Conservation (phyloP, 2,329 filamentous ascomycete species). For the Pestalotiopsis sp. region DNA sequence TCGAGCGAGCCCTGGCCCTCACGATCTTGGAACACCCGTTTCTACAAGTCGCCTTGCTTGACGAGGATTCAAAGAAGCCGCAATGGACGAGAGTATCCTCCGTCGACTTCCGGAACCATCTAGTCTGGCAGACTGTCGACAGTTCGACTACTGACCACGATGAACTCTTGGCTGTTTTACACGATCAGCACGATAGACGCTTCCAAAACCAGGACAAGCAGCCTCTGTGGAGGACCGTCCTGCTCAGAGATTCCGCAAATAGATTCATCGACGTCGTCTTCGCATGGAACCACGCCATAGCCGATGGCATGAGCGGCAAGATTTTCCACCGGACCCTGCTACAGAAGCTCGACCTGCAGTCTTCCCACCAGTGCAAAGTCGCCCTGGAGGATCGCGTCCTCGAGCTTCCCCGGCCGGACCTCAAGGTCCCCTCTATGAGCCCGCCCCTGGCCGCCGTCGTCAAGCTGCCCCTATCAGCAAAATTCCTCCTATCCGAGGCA, state of each 20-base stretch:
- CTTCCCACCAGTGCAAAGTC: neutral
- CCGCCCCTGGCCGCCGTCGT: constrained; percentile 26
- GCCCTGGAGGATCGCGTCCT: constrained; percentile 13
- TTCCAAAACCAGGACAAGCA: constrained; percentile 24
- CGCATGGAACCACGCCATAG: constrained; percentile 27
- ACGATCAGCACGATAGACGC: constrained; percentile 15
- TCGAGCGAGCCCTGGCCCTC: constrained; percentile 20
- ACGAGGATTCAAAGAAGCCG: constrained; percentile 18
- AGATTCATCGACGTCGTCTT: constrained; percentile 28
- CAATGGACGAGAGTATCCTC: constrained; percentile 18
- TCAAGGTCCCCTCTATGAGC: constrained; percentile 17
- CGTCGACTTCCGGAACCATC: constrained; percentile 21
- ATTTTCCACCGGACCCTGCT: constrained; percentile 33
- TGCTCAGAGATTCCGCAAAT: constrained; percentile 17
- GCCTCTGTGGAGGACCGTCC: constrained; percentile 28
- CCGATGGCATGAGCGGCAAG: constrained; percentile 33
- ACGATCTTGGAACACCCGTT: constrained; percentile 20
- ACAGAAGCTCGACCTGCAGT: constrained; percentile 24
- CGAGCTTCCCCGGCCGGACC: constrained; percentile 6
- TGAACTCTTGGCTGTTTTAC: neutral
- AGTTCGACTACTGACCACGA: constrained; percentile 4
- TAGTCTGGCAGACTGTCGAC: constrained; percentile 19
- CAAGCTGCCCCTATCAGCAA: constrained; percentile 21
- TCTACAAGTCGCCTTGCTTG: constrained; percentile 22
- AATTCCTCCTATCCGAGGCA: constrained; percentile 19